Percentiles rank a stretch among this genome's conserved stretches.
Conservation (phyloP, 345 rosid genomes). For the Chamaenerion angustifolium region DNA sequence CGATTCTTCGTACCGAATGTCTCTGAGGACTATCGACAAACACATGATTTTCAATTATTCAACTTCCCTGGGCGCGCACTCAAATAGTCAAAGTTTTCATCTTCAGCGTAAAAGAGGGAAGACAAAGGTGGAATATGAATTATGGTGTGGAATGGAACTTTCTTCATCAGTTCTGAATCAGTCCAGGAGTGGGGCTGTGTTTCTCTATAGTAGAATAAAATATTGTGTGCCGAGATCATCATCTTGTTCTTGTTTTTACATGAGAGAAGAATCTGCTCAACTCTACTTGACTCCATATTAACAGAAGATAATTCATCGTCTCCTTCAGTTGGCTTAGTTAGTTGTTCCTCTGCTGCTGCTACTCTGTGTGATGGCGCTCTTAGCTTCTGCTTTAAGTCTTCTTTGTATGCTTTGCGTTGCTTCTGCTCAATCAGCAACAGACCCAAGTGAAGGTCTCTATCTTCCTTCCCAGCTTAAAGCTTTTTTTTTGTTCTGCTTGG, state of each 20-base stretch:
- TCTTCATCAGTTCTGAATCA: too few species aligned
- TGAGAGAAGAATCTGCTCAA: slow-evolving; percentile 8
- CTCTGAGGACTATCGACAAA: not conserved
- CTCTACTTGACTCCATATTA: not conserved
- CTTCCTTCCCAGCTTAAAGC: not conserved
- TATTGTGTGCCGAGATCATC: not conserved
- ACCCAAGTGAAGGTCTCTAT: slow-evolving; percentile 29
- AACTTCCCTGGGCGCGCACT: slow-evolving; percentile 3
- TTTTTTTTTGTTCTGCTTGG: not conserved
- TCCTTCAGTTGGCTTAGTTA: slow-evolving; percentile 1
- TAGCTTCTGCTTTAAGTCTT: slow-evolving; percentile 7
- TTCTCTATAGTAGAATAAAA: too few species aligned
- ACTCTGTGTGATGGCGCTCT: slow-evolving; percentile 10
- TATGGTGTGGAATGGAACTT: too few species aligned
- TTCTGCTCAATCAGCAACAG: slow-evolving; percentile 28
- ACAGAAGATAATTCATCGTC: not conserved
- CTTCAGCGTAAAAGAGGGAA: not conserved
- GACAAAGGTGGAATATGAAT: too few species aligned
- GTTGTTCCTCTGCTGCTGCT: slow-evolving; percentile 3
- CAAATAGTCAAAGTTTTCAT: slow-evolving; percentile 2
- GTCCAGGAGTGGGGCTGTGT: too few species aligned
- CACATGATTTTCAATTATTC: not conserved
- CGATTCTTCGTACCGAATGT: not conserved
- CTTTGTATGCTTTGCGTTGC: slow-evolving; percentile 22
- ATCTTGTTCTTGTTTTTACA: slow-evolving; percentile 1